phyloP scores from a whole-genome alignment of 2,329 filamentous ascomycete species.

The Apiospora kogelbergensis region DNA sequence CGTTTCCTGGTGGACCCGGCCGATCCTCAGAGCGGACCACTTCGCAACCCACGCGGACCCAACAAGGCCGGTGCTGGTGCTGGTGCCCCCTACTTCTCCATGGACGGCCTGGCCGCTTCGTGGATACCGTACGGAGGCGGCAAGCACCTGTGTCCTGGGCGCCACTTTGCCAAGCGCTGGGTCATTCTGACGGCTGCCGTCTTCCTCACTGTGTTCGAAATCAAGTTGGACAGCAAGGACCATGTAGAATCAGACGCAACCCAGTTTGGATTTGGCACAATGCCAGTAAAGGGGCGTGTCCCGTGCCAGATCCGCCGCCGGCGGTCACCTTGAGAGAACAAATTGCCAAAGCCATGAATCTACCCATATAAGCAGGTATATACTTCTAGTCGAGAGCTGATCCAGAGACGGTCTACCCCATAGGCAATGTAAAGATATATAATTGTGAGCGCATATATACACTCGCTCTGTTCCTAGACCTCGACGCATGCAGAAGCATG shows the following conservation, averaged over 20 bases:
- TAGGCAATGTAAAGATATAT: too few relatives aligned
- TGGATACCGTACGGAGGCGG: slow-evolving; percentile 37
- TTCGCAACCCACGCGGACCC: background rate
- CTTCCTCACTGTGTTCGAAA: slow-evolving; percentile 31
- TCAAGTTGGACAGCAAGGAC: slow-evolving; percentile 23
- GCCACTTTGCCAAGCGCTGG: slow-evolving; percentile 36
- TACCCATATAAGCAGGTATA: too few relatives aligned
- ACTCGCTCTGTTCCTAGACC: too few relatives aligned
- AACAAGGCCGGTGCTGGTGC: background rate
- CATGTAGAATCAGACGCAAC: background rate
- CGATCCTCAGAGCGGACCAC: background rate
- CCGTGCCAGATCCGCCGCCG: background rate
- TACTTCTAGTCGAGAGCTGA: too few relatives aligned
- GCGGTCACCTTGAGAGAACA: background rate
- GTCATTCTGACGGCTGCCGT: slow-evolving; percentile 30
- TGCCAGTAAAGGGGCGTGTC: background rate
- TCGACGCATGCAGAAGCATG: too few relatives aligned
- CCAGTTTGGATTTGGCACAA: background rate
- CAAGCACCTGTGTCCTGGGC: slow-evolving; percentile 33
- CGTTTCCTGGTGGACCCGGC: background rate
- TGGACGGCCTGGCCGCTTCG: slow-evolving; percentile 27
- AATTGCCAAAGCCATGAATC: too few relatives aligned
- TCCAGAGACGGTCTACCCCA: too few relatives aligned
- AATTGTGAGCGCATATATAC: too few relatives aligned
- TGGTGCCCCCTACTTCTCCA: slow-evolving; percentile 10